phyloP scores from a whole-genome alignment of 257 asterid species.

The Apocynum venetum region DNA sequence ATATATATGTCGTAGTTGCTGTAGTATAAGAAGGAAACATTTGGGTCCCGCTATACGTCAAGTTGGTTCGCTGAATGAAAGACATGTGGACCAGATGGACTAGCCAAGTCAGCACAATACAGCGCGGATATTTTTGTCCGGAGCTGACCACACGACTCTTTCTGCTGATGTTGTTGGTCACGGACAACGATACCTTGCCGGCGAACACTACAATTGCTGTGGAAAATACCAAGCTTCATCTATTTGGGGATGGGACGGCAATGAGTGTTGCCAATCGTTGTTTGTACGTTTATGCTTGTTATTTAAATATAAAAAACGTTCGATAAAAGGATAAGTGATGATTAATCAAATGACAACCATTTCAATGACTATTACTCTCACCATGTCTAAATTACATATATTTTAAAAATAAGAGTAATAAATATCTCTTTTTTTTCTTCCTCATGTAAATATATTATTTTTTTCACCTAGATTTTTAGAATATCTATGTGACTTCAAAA shows the following conservation, averaged over 20 bases:
- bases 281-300: not conserved
- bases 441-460: too few species aligned
- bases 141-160: constrained; percentile 4
- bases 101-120: constrained; percentile 29
- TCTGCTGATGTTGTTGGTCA: constrained; percentile 21
- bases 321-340: not conserved
- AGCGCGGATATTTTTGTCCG: constrained; percentile 26
- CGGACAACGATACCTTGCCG: constrained; percentile 34
- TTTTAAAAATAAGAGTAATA: too few species aligned
- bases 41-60: constrained; percentile 17
- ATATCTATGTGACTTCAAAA: too few species aligned
- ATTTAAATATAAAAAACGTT: not conserved
- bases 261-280: not conserved
- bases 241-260: not conserved
- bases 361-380: too few species aligned
- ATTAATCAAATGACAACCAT: not conserved
- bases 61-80: not conserved
- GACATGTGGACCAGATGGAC: constrained; percentile 13
- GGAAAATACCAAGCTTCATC: not conserved
- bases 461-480: too few species aligned
- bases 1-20: constrained; percentile 10
- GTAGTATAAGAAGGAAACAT: constrained; percentile 8
- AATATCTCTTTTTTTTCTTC: too few species aligned
- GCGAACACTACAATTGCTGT: constrained; percentile 15
- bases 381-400: too few species aligned